Conservation (phyloP, 2,329 filamentous ascomycete species). For the Venturia carpophila region DNA sequence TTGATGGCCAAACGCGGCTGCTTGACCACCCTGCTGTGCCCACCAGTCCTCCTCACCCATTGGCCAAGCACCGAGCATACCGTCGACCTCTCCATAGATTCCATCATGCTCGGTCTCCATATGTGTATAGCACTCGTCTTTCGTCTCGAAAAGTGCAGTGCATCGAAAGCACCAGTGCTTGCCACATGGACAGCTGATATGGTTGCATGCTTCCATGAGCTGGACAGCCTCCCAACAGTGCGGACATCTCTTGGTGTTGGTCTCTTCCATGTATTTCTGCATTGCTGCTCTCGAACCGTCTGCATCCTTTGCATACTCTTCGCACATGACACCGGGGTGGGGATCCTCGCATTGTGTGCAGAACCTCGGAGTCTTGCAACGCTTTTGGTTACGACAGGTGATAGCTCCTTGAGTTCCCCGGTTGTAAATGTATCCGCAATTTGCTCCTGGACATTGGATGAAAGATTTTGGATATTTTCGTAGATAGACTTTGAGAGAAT, state of each 20-base stretch:
- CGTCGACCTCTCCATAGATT: background rate
- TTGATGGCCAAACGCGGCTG: too few relatives aligned
- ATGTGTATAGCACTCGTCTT: background rate
- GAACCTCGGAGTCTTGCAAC: background rate
- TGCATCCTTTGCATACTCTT: background rate
- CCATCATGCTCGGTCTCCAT: background rate
- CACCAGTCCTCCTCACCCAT: background rate
- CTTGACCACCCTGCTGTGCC: too few relatives aligned
- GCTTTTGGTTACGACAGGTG: background rate
- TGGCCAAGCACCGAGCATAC: too few relatives aligned
- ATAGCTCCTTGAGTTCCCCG: background rate
- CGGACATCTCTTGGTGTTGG: background rate
- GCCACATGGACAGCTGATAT: conserved; percentile 2
- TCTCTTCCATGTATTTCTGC: background rate
- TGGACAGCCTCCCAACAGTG: background rate
- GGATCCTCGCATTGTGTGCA: background rate
- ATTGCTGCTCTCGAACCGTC: background rate
- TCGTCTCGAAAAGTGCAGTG: background rate
- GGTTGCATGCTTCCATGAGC: conserved; percentile 4
- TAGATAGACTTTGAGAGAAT: background rate
- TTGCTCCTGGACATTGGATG: background rate
- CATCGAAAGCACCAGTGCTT: conserved; percentile 8
- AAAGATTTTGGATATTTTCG: background rate
- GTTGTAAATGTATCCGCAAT: background rate
- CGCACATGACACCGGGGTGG: background rate